Conservation (phyloP, 257 asterid genomes). For the Cordia subcordata region DNA sequence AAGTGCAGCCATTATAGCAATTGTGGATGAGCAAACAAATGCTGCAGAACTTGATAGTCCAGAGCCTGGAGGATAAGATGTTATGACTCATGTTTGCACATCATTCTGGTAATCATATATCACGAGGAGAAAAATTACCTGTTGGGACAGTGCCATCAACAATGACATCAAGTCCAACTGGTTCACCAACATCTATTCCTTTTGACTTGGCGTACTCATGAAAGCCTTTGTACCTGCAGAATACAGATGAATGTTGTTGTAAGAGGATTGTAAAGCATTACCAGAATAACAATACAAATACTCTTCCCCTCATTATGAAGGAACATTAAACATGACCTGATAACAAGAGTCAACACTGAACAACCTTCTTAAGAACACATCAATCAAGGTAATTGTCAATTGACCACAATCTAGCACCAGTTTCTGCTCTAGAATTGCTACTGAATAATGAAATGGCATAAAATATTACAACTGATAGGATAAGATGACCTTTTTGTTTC, state of each 20-base stretch:
- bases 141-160: conserved; percentile 94
- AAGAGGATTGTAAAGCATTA: neutral
- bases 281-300: neutral
- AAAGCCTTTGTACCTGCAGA: conserved; percentile 83
- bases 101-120: neutral
- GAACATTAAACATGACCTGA: too few relatives aligned
- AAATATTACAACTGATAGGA: neutral
- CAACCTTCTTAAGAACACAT: too few relatives aligned
- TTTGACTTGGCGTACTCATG: conserved; percentile 70
- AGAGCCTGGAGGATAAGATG: conserved; percentile 50
- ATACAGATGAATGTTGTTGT: neutral
- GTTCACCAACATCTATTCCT: conserved; percentile 50
- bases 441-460: too few relatives aligned
- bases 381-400: too few relatives aligned
- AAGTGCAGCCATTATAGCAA: conserved; percentile 81
- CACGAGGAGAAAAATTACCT: conserved; percentile 33
- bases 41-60: conserved; percentile 99
- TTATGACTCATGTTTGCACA: neutral
- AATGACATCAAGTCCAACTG: conserved; percentile 75
- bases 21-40: conserved; percentile 92
- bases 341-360: too few relatives aligned
- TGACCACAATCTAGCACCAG: too few relatives aligned
- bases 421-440: too few relatives aligned
- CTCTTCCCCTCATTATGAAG: neutral
- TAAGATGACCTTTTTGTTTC: conserved; percentile 24